Evolutionary conservation across 106 monocot genomes (phyloP), one percentile per base, ranked within the genome.

Genomic region (Platanthera guangdongensis): DNA sequence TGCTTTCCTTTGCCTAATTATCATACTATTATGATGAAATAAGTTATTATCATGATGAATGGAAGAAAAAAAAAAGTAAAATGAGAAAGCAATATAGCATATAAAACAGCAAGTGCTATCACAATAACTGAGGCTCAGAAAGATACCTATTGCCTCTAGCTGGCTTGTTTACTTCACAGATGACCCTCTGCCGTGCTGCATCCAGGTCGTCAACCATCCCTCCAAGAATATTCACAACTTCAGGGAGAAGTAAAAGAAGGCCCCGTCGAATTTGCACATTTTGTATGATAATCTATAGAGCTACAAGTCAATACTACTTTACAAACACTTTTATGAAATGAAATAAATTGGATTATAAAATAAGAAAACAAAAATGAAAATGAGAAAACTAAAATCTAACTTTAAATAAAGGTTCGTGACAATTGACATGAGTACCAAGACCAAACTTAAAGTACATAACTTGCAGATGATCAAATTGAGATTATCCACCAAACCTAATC

Each of bases 241-340:
- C 97, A 51, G 97, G 94, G 15, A 94, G 88, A 74, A 99, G 88
- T 86, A 99, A 85, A 45, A 99, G 50, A 60, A 99, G 80, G 75
- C 97, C 97, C 81, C 83, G 74, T 52, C 89, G 81, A 78, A 94
- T 78, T 49, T 85, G 89, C 46, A 92, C 86, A 76, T 92, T 90
- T 75, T 78, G 82, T 52, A 99, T 73, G 47, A 86, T 81, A 82
- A 99, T 73, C 97, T 97, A 83, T 54, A 80, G 46, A n/a, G 22
- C 10, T 51, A 51, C 49, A 72, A 50, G 72, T 72, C 19, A 72
- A 72, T 51, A 50, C 8, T 22, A 47, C 15, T 47, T 47, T 16
- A 48, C 47, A 70, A 48, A 48, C 47, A 18, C 70, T 47, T 70
- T 70, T n/a, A 70, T 47, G 32, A 14, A 47, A 47, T 70, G 48